Evolutionary conservation across 2,329 filamentous ascomycete species (phyloP), one percentile per base, ranked within the genome.

Genomic region (Didymella sp.): DNA sequence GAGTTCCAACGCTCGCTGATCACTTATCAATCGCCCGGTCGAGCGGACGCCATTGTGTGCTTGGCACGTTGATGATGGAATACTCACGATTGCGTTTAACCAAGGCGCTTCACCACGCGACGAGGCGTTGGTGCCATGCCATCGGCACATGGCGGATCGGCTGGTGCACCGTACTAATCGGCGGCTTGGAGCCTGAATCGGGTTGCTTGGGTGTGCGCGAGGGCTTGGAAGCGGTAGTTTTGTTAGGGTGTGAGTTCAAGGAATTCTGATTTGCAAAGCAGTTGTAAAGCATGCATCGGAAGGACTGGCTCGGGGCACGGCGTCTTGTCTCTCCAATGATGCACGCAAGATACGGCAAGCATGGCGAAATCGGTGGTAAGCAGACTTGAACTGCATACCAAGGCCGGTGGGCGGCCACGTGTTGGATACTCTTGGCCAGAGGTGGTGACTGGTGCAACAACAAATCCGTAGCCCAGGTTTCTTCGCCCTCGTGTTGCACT

Each of bases 401-500:
- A 51, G 53, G 42, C 53, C 35, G 51, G 30, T 30, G 25, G 53
- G 42, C 47, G 35, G 42, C 53, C 53, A 56, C 53, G 53, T 51
- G 53, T 56, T 19, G 42, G 19, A n/a, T 19, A 12, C 4, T 19
- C 47, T 47, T 56, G 53, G 53, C 47, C 25, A 38, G 15, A 24
- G 12, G 15, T 22, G 15, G n/a, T 46, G 15, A 41, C 17, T 31
- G 25, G 47, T 47, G 44, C 44, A 47, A 46, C 55, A 53, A 45
- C 49, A 49, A 54, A 51, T 43, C 58, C 58, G 45, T 9, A 52
- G 24, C 30, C 52, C 58, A 52, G 51, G 60, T 49, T 42, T 25
- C 40, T 11, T 21, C 17, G 31, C 24, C 12, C 19, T 47, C 15
- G 9, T 44, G 43, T 47, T 33, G 47, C 43, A 37, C 31, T 44